Percentiles rank a stretch among this genome's conserved stretches.
phyloP scores from a whole-genome alignment of 306 rosid species.

The Senna tora region DNA sequence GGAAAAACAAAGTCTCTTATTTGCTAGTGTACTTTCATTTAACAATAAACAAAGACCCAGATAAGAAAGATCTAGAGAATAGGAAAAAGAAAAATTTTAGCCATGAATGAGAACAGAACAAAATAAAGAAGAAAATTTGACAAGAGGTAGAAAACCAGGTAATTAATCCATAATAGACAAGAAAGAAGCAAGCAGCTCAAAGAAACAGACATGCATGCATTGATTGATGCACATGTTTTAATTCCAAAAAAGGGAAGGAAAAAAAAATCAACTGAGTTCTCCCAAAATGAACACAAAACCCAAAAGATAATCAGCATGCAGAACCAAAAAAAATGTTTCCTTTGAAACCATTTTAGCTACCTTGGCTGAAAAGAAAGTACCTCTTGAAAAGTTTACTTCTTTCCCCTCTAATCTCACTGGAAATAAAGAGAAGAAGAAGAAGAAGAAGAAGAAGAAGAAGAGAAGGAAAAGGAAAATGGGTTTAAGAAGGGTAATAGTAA shows the following conservation, averaged over 20 bases:
- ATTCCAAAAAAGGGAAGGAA: neutral
- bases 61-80: slow-evolving; percentile 28
- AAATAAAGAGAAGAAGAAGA: neutral
- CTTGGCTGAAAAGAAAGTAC: slow-evolving; percentile 42
- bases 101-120: neutral
- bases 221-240: slow-evolving; percentile 2
- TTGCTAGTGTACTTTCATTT: neutral
- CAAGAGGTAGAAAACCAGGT: slow-evolving; percentile 32
- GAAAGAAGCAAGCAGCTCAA: slow-evolving; percentile 31
- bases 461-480: neutral
- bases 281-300: slow-evolving; percentile 7
- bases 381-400: slow-evolving; percentile 10
- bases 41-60: slow-evolving; percentile 43
- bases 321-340: neutral
- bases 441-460: too few species aligned
- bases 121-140: slow-evolving; percentile 28
- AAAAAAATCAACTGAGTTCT: slow-evolving; percentile 25
- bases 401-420: slow-evolving; percentile 33
- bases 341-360: slow-evolving; percentile 33
- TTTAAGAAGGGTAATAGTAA: slow-evolving; percentile 27
- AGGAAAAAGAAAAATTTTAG: slow-evolving; percentile 18
- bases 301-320: slow-evolving; percentile 36
- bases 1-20: neutral
- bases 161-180: slow-evolving; percentile 25
- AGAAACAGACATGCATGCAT: slow-evolving; percentile 60